Base-by-base conservation (phyloP, 148 eudicot genomes). In the Amaranthus palmeri region DNA sequence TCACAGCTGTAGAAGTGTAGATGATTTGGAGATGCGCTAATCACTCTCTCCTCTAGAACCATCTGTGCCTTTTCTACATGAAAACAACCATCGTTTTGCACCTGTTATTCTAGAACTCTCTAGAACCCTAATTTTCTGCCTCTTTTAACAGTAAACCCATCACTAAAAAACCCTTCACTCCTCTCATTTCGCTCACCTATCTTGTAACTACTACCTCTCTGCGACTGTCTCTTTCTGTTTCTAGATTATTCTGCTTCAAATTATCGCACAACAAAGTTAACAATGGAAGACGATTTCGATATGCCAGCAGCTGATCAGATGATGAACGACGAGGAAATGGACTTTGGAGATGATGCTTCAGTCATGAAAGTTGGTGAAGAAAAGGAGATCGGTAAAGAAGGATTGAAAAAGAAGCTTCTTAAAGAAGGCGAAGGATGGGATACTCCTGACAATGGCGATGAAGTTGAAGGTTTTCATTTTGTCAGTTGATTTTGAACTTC, bases 341-440 rank as follows among this genome's bases (percentile, higher is more conserved):
- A 85, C 72, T 72, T 86, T 77, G 82, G 79, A 73, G 86, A 72
- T 3, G 77, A 54, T 6, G 48, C 73, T 51, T 63, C 88, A 49
- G 56, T 51, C 10, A 54, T 85, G 86, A 93, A 91, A 79, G 91
- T 84, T 15, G 98, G 97, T 2, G 97, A 93, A 5, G 98, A 93
- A 82, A 93, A 79, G 71, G 91, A 87, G 92, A 91, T 93, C 87
- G 91, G 85, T 0, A 77, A 61, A 2, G 68, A 85, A 70, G 98
- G 98, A 3, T 72, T 93, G 83, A 91, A 89, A 88, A 93, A 91
- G 91, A 93, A 91, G 85, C 92, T 93, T 36, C 72, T 93, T 7
- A 93, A 93, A 64, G 91, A 85, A 57, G 98, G 98, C 40, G 84
- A 87, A 40, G 92, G 91, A 5, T 93, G 93, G 93, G 96, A 93